A percentile compares a stretch with the other conserved stretches of the same genome.
Evolutionary conservation across 306 rosid species (phyloP).

Genomic region (Aeschynomene evenia): DNA sequence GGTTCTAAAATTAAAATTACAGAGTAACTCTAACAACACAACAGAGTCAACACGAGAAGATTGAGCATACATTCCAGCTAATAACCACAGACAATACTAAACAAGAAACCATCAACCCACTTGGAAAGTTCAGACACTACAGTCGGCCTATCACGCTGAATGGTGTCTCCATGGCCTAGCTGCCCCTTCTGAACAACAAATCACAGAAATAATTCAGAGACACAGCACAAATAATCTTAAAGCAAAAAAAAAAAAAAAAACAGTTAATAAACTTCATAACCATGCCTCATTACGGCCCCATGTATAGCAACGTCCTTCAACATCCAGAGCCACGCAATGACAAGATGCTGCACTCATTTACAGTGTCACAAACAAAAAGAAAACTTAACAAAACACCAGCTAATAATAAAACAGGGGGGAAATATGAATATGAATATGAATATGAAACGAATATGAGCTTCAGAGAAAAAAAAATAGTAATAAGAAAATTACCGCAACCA

Average conservation of each 20-base stretch:
- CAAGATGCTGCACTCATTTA: slow-evolving; percentile 61
- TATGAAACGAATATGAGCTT: not conserved
- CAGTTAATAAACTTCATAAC: slow-evolving; percentile 4
- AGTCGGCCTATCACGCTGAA: slow-evolving; percentile 97
- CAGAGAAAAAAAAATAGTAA: no score
- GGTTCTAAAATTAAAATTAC: no score
- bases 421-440: no score
- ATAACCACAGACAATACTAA: not conserved
- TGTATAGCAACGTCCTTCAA: slow-evolving; percentile 92
- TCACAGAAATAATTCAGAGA: slow-evolving; percentile 19
- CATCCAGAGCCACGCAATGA: slow-evolving; percentile 96
- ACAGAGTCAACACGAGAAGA: not conserved
- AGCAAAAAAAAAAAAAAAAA: not conserved
- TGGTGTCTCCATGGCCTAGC: slow-evolving; percentile 89
- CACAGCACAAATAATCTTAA: not conserved
- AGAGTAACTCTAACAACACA: not conserved
- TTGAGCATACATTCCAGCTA: not conserved
- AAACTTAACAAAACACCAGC: not conserved
- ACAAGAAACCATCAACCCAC: slow-evolving; percentile 47
- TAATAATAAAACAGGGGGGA: not conserved
- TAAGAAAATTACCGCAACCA: slow-evolving; percentile 63
- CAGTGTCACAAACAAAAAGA: not conserved
- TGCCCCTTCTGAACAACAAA: slow-evolving; percentile 82
- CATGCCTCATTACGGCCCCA: slow-evolving; percentile 99
- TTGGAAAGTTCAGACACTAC: slow-evolving; percentile 90